phyloP scores from a whole-genome alignment of 1,139 yeast species.

The Nakaseomyces sp. region DNA sequence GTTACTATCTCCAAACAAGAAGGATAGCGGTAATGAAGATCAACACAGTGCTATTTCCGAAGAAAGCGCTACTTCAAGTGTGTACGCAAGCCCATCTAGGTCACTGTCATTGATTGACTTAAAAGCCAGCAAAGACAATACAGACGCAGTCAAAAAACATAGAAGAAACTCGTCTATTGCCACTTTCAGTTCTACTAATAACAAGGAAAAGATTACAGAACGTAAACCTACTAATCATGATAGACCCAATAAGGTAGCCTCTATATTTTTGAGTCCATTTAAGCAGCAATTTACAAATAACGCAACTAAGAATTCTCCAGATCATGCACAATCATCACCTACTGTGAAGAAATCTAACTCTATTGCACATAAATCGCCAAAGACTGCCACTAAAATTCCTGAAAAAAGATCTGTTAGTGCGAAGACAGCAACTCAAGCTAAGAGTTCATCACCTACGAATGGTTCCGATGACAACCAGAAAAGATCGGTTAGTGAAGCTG shows the following conservation, averaged over 20 bases:
- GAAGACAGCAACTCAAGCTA: slow-evolving; percentile 16
- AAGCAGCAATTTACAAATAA: slow-evolving; percentile 21
- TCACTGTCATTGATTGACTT: slow-evolving; percentile 1
- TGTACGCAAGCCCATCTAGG: slow-evolving; percentile 22
- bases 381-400: slow-evolving; percentile 2
- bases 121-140: neutral
- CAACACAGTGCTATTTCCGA: slow-evolving; percentile 1
- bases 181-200: neutral
- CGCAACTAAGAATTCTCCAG: slow-evolving; percentile 17
- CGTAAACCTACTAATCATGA: slow-evolving; percentile 14
- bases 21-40: neutral
- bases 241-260: slow-evolving; percentile 15
- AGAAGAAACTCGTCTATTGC: slow-evolving; percentile 16
- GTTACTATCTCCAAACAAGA: neutral
- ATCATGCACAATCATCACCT: slow-evolving; percentile 9
- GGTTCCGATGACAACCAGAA: slow-evolving; percentile 20
- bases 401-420: slow-evolving; percentile 29
- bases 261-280: slow-evolving; percentile 20
- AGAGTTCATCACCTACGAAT: slow-evolving; percentile 12
- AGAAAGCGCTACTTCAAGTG: slow-evolving; percentile 20
- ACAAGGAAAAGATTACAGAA: slow-evolving; percentile 6
- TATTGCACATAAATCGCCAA: neutral
- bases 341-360: slow-evolving; percentile 2
- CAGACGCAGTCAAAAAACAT: slow-evolving; percentile 13
- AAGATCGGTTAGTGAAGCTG: slow-evolving; percentile 30